phyloP scores from a whole-genome alignment of 2,329 filamentous ascomycete genomes.

The Aspergillus pseudoviridinutans region DNA sequence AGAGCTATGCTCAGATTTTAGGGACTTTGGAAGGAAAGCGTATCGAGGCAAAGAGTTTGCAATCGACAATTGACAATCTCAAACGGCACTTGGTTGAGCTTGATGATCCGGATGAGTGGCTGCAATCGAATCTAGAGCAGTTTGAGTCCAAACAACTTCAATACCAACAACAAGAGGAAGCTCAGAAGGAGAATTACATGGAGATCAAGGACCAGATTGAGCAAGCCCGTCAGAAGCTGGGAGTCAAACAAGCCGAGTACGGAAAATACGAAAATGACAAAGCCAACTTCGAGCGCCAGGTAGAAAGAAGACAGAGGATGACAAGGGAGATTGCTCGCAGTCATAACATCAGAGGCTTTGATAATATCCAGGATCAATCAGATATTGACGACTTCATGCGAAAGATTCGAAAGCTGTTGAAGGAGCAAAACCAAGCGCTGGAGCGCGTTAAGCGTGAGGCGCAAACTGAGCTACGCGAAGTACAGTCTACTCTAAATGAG shows the following conservation, averaged over 20 bases:
- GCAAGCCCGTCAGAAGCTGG: conserved; percentile 39
- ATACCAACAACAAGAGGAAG: conserved; percentile 60
- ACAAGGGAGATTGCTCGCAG: conserved; percentile 72
- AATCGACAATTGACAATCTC: conserved; percentile 67
- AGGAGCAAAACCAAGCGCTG: conserved; percentile 74
- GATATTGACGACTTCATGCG: conserved; percentile 74
- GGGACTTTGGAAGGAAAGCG: conserved; percentile 72
- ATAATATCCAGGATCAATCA: conserved; percentile 69
- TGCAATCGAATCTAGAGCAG: conserved; percentile 67
- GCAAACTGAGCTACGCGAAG: conserved; percentile 67
- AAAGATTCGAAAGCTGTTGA: conserved; percentile 67
- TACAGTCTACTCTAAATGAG: conserved; percentile 67
- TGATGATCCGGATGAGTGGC: conserved; percentile 69
- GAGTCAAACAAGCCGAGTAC: conserved; percentile 41
- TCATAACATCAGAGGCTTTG: conserved; percentile 80
- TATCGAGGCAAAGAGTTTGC: conserved; percentile 66
- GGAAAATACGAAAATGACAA: conserved; percentile 83
- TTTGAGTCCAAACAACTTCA: conserved; percentile 71
- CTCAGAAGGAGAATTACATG: conserved; percentile 61
- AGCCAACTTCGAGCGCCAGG: conserved; percentile 76
- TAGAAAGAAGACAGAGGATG: conserved; percentile 66
- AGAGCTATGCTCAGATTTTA: conserved; percentile 69
- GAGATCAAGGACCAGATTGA: conserved; percentile 56
- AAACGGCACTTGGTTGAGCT: conserved; percentile 71
- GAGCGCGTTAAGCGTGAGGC: conserved; percentile 71